Evolutionary conservation across 257 asterid genomes (phyloP), one percentile per base, ranked within the genome.

Genomic region (Lycium ferocissimum): DNA sequence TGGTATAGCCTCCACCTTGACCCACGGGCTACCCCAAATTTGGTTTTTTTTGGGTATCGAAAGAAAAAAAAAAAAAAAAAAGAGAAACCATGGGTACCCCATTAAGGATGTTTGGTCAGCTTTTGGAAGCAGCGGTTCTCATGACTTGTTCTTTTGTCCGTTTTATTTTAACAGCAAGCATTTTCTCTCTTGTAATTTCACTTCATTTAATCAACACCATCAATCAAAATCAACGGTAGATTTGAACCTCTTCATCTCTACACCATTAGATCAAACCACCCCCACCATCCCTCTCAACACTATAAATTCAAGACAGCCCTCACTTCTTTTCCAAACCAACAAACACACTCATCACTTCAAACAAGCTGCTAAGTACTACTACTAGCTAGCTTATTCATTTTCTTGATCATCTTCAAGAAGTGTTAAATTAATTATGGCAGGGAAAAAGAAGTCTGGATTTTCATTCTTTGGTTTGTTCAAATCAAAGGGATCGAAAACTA

Each of bases 401-500:
- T 8, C 8, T 37, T 51, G 75, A 51, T 6, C 59, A 47, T 57
- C 3, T 6, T 67, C 13, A 33, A 26, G 33, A 26, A 26, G 33
- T 26, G 33, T 72, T 45, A 59, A 45, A 8, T 40, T 49, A 37
- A 69, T 73, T 17, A 90, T 92, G 95, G 95, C 88, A 84, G 93
- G 93, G 83, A 92, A 91, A 85, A 87, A 37, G 61, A 83, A 62
- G 84, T 83, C 78, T 11, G 84, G 87, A 10, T 95, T 90, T 89
- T 92, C 93, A 45, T 47, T 92, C 0, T 89, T 95, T 58, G 72
- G 90, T 13, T 1, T 94, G 15, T 94, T 93, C 87, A 94, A 90
- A 81, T 85, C 89, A 14, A 91, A 87, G 83, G 66, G 66, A 22
- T 59, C 66, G 22, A 86, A 81, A 59, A 81, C 88, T 5, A 82